Percentiles rank a stretch among this genome's conserved stretches.
Evolutionary conservation across 805 yeast species (phyloP).

Genomic region (Cephaloascus fragrans): DNA sequence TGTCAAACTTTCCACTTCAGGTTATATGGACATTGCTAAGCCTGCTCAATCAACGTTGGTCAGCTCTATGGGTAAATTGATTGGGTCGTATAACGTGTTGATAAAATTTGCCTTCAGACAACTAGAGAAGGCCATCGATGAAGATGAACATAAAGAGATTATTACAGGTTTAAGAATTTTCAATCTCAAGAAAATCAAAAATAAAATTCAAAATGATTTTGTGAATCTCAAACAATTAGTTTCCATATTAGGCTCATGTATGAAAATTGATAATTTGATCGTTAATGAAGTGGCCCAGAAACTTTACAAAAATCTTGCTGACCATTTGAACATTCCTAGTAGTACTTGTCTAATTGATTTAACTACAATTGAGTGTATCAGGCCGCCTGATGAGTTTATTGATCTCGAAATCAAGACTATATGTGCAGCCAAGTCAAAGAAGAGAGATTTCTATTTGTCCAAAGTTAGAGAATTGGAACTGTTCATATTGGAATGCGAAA

Average conservation of each 20-base stretch:
- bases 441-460: slow-evolving; percentile 32
- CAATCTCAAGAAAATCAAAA: slow-evolving; percentile 44
- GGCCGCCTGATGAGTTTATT: slow-evolving; percentile 53
- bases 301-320: slow-evolving; percentile 32
- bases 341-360: slow-evolving; percentile 38
- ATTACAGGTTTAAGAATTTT: slow-evolving; percentile 58
- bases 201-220: slow-evolving; percentile 49
- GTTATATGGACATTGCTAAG: slow-evolving; percentile 58
- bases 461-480: slow-evolving; percentile 33
- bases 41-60: slow-evolving; percentile 62
- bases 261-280: slow-evolving; percentile 44
- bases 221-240: slow-evolving; percentile 38
- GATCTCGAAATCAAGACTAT: slow-evolving; percentile 52
- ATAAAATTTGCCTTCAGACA: slow-evolving; percentile 38
- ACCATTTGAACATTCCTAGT: slow-evolving; percentile 38
- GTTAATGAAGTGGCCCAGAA: slow-evolving; percentile 46
- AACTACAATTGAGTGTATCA: slow-evolving; percentile 30
- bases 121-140: slow-evolving; percentile 37
- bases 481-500: slow-evolving; percentile 15
- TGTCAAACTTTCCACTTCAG: slow-evolving; percentile 52
- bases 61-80: slow-evolving; percentile 59
- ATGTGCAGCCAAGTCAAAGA: slow-evolving; percentile 50
- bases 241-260: slow-evolving; percentile 40
- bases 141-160: slow-evolving; percentile 41
- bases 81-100: slow-evolving; percentile 53